Base-by-base conservation (phyloP, 108 stramenopile genomes). In the Chaetoceros muelleri region DNA sequence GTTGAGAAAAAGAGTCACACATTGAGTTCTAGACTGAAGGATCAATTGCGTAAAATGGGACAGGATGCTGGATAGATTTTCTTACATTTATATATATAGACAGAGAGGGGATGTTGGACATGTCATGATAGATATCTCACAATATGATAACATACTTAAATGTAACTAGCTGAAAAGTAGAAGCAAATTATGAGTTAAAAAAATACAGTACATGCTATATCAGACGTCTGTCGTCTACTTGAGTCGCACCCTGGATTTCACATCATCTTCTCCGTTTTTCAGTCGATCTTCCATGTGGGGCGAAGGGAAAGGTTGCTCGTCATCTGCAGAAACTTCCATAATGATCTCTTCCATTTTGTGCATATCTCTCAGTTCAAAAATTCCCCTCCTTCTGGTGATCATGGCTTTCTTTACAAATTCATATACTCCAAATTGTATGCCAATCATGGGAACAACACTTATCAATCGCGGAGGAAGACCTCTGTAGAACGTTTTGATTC, bases 371-470 rank as follows among this genome's bases (percentile, higher is more conserved):
- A 65, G 17, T 58, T 44, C 1, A 25, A 54, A 19, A 56, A 28
- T 18, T 70, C 70, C 13, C 48, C 34, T 51, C 62, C 45, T 48
- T 74, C 60, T 71, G 52, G 61, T 24, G 7, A 85, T 46, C 82
- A 94, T 85, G 17, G 86, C 50, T 44, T 77, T 85, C 62, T 90
- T 94, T 81, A 86, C 87, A 26, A 70, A 78, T 65, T 95, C 94
- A 68, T 95, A 96, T 10, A 94, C 83, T 2, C 89, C 85, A 66
- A 95, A 96, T 65, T 98, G 97, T 48, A 98, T 95, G 0, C 95
- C 97, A 74, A 96, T 98, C 97, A 96, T 96, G 24, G 97, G 97
- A 28, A 98, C 97, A 29, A 96, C 95, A 66, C 85, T 84, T 13
- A 98, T 70, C 28, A 98, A 69, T 24, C 97, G 72, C 31, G 97